Evolutionary conservation across 352 stramenopile species (phyloP), one percentile per base, ranked within the genome.

Genomic region (Globisporangium abappressorium): DNA sequence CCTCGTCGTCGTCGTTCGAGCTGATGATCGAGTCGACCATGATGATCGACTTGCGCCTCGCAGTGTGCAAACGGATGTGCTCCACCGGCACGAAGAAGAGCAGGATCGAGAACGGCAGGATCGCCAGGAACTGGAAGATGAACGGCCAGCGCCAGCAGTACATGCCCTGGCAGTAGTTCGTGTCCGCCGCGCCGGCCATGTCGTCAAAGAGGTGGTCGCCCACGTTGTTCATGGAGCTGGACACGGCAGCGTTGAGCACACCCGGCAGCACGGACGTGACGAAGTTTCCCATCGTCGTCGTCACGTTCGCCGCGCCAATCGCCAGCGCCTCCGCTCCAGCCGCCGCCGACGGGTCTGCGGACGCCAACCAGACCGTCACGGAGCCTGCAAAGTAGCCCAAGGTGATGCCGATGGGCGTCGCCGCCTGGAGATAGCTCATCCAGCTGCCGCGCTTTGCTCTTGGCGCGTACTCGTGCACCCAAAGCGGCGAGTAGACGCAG

Each of bases 141-240:
- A 96, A 95, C 36, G 89, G 89, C 84, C 86, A 96, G 7, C 89
- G 78, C 89, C 89, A 96, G 77, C 89, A 96, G 65, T 90, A 90
- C 56, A 95, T 90, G 60, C 84, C 81, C 33, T 85, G 67, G 63
- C 87, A 95, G 24, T 89, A 62, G 36, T 74, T 77, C 65, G 73
- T 79, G 30, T 76, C 71, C 20, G 22, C 66, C 15, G 76, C 70
- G 51, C 71, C 70, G n/a, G 49, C 65, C 59, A 78, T 69, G 46
- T 77, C 72, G 57, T 81, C 72, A n/a, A 79, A 67, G 24, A 90
- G 43, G 51, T 84, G 62, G 57, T 54, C 65, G 20, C 62, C 57
- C n/a, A 62, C 68, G n/a, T 64, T 70, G 30, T 62, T 59, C 59
- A 77, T 67, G 41, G 62, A 60, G 41, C 62, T 72, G 15, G 53